phyloP scores from a whole-genome alignment of 805 yeast species.

The Starmerella tilneyi region DNA sequence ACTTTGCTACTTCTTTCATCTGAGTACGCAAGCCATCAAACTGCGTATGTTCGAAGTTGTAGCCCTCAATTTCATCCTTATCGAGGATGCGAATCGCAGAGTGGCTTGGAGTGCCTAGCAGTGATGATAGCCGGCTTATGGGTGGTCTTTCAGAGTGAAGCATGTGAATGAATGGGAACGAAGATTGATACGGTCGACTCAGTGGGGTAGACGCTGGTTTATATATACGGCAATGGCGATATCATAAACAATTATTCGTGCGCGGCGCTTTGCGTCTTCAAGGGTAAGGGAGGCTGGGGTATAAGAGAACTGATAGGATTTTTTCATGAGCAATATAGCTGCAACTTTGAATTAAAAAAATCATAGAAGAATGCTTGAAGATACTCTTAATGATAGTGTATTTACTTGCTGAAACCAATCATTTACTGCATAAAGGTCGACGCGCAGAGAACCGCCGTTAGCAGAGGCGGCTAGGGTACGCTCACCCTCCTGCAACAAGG shows the following conservation, averaged over 20 bases:
- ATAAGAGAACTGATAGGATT: background rate
- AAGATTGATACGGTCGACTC: no score
- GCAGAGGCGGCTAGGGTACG: conserved; percentile 1
- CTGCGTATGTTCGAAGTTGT: conserved; percentile 47
- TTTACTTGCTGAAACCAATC: conserved; percentile 3
- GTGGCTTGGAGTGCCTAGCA: conserved; percentile 27
- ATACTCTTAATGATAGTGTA: conserved; percentile 2
- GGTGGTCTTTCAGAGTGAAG: conserved; percentile 10
- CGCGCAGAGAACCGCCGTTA: no score
- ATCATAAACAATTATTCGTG: background rate
- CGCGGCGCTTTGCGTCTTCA: background rate
- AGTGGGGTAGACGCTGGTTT: background rate
- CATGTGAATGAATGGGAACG: no score
- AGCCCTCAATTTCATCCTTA: conserved; percentile 38
- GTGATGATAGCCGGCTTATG: conserved; percentile 18
- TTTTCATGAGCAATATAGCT: background rate
- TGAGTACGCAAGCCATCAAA: conserved; percentile 76
- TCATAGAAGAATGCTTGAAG: background rate
- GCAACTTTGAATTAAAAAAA: background rate
- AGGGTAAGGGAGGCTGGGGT: background rate
- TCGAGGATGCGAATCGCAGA: conserved; percentile 23
- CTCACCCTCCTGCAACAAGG: conserved; percentile 1
- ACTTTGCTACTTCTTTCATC: conserved; percentile 67
- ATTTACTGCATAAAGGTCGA: no score
- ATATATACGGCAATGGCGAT: background rate